Percentiles rank a stretch among this genome's conserved stretches.
Evolutionary conservation across 495 filamentous ascomycete genomes (phyloP).

Genomic region (Trichoderma asperelloides): DNA sequence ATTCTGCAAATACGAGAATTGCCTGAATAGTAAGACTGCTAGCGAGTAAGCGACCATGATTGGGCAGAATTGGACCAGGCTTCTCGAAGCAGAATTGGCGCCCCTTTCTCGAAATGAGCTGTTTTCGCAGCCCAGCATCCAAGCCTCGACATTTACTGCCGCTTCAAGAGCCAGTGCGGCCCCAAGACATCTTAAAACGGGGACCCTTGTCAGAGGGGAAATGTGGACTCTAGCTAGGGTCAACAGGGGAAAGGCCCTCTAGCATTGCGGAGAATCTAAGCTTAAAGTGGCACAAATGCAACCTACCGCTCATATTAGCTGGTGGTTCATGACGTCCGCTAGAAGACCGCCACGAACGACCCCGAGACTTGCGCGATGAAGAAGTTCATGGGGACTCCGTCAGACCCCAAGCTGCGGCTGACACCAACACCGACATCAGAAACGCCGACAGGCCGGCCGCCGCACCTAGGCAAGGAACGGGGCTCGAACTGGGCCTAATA

Average conservation of each 20-base stretch:
- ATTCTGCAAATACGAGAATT: slow-evolving; percentile 7
- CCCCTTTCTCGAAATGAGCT: slow-evolving; percentile 6
- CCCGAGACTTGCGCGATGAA: not conserved
- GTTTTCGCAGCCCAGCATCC: not conserved
- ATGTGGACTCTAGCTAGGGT: not conserved
- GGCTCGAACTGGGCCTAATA: not conserved
- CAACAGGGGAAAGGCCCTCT: not conserved
- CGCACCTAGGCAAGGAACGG: not conserved
- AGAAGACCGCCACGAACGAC: not conserved
- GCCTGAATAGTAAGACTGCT: not conserved
- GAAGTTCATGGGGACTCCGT: not conserved
- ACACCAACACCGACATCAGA: slow-evolving; percentile 1
- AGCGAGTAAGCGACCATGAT: not conserved
- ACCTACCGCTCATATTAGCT: not conserved
- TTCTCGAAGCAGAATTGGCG: not conserved
- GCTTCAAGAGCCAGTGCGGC: not conserved
- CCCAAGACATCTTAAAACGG: slow-evolving; percentile 6
- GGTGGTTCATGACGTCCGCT: not conserved
- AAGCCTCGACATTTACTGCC: not conserved
- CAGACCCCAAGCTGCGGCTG: not conserved
- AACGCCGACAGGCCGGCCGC: slow-evolving; percentile 5
- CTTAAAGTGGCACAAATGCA: slow-evolving; percentile 4
- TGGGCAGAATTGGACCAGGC: not conserved
- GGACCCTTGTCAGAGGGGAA: not conserved
- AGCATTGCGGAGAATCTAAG: slow-evolving; percentile 5